Evolutionary conservation across 306 rosid genomes (phyloP).

Genomic region (Inga laurina): DNA sequence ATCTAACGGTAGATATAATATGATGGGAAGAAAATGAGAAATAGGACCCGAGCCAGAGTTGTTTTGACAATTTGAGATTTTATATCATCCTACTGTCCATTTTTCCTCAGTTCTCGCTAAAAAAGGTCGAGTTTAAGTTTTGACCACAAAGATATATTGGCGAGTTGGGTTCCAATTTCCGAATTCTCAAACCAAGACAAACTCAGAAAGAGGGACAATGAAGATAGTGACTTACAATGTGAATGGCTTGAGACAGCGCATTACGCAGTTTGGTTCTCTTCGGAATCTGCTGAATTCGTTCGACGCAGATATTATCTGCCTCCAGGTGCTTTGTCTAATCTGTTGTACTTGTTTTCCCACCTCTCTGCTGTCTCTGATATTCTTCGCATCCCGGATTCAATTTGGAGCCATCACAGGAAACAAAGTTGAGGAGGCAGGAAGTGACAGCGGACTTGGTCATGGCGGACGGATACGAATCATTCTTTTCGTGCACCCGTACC

Average conservation of each 20-base stretch:
- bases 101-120: no score
- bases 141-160: background rate
- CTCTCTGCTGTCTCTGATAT: background rate
- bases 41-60: no score
- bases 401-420: constrained; percentile 52
- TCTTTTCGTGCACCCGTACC: constrained; percentile 82
- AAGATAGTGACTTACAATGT: constrained; percentile 93
- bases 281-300: constrained; percentile 76
- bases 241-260: constrained; percentile 80
- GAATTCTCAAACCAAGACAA: background rate
- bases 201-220: constrained; percentile 33
- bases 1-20: no score
- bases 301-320: constrained; percentile 82
- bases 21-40: no score
- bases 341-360: background rate
- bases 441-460: constrained; percentile 72
- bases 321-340: constrained; percentile 48
- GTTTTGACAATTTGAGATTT: background rate
- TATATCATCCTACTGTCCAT: background rate
- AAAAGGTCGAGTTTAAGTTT: no score
- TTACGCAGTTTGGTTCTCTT: constrained; percentile 88
- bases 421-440: constrained; percentile 77
- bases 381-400: background rate
- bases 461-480: constrained; percentile 85
- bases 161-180: background rate